A percentile compares a stretch with the other conserved stretches of the same genome.
phyloP scores from a whole-genome alignment of 768 basidiomycete species.

The Leccinum uliginosum region DNA sequence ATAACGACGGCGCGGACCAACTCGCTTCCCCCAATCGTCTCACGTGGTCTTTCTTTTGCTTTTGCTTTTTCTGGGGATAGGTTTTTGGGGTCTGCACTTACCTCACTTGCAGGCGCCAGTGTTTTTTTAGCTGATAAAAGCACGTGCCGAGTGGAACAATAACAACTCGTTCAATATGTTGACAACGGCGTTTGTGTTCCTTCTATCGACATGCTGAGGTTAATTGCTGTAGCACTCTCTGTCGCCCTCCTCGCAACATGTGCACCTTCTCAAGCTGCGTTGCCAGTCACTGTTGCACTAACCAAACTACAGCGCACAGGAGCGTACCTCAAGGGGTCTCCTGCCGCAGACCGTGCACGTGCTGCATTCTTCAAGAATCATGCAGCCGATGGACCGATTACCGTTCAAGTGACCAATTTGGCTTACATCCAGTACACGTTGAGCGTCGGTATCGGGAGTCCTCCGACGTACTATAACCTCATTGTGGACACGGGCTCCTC shows the following conservation, averaged over 20 bases:
- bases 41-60: too few relatives aligned
- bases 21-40: too few relatives aligned
- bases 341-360: slow-evolving; percentile 17
- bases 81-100: too few relatives aligned
- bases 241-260: slow-evolving; percentile 5
- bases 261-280: slow-evolving; percentile 1
- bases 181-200: background rate
- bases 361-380: slow-evolving; percentile 6
- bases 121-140: too few relatives aligned
- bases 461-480: slow-evolving; percentile 26
- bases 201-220: slow-evolving; percentile 9
- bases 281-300: slow-evolving; percentile 5
- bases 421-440: slow-evolving; percentile 16
- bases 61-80: too few relatives aligned
- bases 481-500: slow-evolving; percentile 32
- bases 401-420: slow-evolving; percentile 11
- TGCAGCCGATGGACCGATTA: background rate
- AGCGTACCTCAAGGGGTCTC: slow-evolving; percentile 13
- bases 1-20: too few relatives aligned
- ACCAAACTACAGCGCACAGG: slow-evolving; percentile 10
- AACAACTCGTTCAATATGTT: too few relatives aligned
- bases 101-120: too few relatives aligned
- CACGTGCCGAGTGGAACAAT: too few relatives aligned
- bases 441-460: slow-evolving; percentile 24
- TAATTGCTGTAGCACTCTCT: slow-evolving; percentile 2